Percentiles rank a stretch among this genome's conserved stretches.
Evolutionary conservation across 2,329 filamentous ascomycete species (phyloP).

Genomic region (Cordyceps pruinosa): DNA sequence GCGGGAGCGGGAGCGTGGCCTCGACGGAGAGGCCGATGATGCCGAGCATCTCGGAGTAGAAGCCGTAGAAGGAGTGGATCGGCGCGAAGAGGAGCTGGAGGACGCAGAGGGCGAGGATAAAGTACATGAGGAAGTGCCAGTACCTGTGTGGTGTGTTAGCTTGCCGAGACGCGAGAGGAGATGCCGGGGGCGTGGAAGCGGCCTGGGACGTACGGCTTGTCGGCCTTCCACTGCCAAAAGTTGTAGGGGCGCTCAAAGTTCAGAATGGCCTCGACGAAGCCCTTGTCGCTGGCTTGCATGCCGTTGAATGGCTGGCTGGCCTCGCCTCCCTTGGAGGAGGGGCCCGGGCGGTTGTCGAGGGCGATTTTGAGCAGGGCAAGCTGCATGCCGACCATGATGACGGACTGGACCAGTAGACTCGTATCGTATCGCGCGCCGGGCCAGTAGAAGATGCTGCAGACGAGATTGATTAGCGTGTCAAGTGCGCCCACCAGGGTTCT

Average conservation of each 20-base stretch:
- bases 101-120: slow-evolving; percentile 52
- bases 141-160: slow-evolving; percentile 42
- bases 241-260: slow-evolving; percentile 57
- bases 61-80: slow-evolving; percentile 48
- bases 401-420: slow-evolving; percentile 56
- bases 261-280: slow-evolving; percentile 17
- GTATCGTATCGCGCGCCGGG: slow-evolving; percentile 58
- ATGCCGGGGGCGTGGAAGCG: neutral
- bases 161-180: slow-evolving; percentile 6
- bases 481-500: too few relatives aligned
- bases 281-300: slow-evolving; percentile 30
- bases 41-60: slow-evolving; percentile 63
- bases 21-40: slow-evolving; percentile 72
- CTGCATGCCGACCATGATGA: slow-evolving; percentile 61
- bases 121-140: slow-evolving; percentile 69
- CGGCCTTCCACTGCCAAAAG: slow-evolving; percentile 77
- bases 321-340: slow-evolving; percentile 54
- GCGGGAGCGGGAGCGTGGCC: slow-evolving; percentile 73
- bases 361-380: slow-evolving; percentile 58
- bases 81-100: slow-evolving; percentile 62
- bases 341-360: slow-evolving; percentile 57
- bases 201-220: slow-evolving; percentile 50
- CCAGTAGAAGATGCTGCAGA: slow-evolving; percentile 59
- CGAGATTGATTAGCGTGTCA: slow-evolving; percentile 16
- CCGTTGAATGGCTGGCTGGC: slow-evolving; percentile 56